phyloP scores from a whole-genome alignment of 495 filamentous ascomycete species.

The Penicillium simplicissimum region DNA sequence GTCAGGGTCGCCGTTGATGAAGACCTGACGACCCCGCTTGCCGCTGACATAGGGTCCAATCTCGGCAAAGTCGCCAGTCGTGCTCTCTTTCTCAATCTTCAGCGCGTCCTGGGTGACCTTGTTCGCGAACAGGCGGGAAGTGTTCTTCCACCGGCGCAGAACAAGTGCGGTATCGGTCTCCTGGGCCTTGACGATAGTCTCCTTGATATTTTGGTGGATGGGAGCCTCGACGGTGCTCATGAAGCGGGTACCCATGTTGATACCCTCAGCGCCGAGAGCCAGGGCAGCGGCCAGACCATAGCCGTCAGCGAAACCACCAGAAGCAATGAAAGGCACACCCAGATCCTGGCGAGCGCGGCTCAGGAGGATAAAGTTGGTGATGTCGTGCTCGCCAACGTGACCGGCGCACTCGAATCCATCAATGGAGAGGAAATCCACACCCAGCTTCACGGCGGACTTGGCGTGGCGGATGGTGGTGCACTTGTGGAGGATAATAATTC shows the following conservation, averaged over 20 bases:
- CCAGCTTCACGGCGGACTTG: conserved; percentile 86
- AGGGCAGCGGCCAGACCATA: conserved; percentile 93
- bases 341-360: conserved; percentile 82
- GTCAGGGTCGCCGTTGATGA: conserved; percentile 87
- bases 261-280: conserved; percentile 85
- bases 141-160: conserved; percentile 91
- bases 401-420: conserved; percentile 98
- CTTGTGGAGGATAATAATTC: conserved; percentile 85
- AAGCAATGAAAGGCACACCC: conserved; percentile 89
- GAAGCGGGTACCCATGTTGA: conserved; percentile 94
- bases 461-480: conserved; percentile 97
- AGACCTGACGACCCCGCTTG: conserved; percentile 88
- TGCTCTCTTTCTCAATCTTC: conserved; percentile 82
- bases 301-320: conserved; percentile 93
- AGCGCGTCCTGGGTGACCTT: conserved; percentile 79
- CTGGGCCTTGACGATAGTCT: conserved; percentile 81
- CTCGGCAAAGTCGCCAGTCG: conserved; percentile 86
- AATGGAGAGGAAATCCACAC: conserved; percentile 94
- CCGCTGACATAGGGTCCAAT: conserved; percentile 89
- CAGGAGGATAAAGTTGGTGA: conserved; percentile 96
- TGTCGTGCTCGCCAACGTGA: conserved; percentile 93
- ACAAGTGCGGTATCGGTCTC: conserved; percentile 92
- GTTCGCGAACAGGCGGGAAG: conserved; percentile 82
- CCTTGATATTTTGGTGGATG: conserved; percentile 90
- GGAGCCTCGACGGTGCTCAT: conserved; percentile 92